phyloP scores from a whole-genome alignment of 1,284 basidiomycete genomes.

The Pisolithus thermaeus region DNA sequence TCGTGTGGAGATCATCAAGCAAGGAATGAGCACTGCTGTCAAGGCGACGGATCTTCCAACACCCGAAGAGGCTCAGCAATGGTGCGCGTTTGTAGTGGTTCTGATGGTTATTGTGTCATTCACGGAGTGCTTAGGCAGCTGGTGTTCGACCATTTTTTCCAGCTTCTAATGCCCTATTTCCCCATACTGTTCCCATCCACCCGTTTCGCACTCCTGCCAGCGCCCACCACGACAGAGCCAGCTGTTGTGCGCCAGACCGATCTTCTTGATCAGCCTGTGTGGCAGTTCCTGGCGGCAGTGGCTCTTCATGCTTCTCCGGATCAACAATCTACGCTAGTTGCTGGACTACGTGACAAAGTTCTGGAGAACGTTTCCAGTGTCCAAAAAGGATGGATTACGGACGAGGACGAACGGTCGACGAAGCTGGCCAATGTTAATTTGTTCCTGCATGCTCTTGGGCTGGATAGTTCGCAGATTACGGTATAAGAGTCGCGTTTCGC shows the following conservation, averaged over 20 bases:
- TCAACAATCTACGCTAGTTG: slow-evolving; percentile 84
- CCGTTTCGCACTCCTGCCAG: slow-evolving; percentile 50
- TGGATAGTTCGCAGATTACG: slow-evolving; percentile 79
- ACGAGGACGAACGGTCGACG: slow-evolving; percentile 62
- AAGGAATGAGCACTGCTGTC: slow-evolving; percentile 48
- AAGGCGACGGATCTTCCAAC: slow-evolving; percentile 55
- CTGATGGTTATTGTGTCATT: not conserved
- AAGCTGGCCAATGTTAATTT: slow-evolving; percentile 81
- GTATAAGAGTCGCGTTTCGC: slow-evolving; percentile 34
- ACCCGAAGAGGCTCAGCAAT: slow-evolving; percentile 77
- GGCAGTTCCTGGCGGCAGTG: slow-evolving; percentile 87
- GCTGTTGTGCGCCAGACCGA: slow-evolving; percentile 48
- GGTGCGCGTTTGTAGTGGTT: slow-evolving; percentile 41
- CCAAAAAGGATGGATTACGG: slow-evolving; percentile 63
- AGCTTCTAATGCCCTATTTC: slow-evolving; percentile 71
- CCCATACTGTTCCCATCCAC: slow-evolving; percentile 87
- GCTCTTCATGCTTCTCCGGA: slow-evolving; percentile 82
- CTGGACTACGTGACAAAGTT: slow-evolving; percentile 86
- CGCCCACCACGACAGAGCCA: slow-evolving; percentile 44
- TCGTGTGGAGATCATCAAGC: slow-evolving; percentile 86
- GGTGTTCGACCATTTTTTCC: slow-evolving; percentile 82
- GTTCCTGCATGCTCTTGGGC: slow-evolving; percentile 77
- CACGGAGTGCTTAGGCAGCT: slow-evolving; percentile 51
- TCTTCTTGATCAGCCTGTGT: slow-evolving; percentile 84
- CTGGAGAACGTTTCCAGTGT: slow-evolving; percentile 79